Evolutionary conservation across 1,284 basidiomycete genomes (phyloP).

Genomic region (Chiua sp.): DNA sequence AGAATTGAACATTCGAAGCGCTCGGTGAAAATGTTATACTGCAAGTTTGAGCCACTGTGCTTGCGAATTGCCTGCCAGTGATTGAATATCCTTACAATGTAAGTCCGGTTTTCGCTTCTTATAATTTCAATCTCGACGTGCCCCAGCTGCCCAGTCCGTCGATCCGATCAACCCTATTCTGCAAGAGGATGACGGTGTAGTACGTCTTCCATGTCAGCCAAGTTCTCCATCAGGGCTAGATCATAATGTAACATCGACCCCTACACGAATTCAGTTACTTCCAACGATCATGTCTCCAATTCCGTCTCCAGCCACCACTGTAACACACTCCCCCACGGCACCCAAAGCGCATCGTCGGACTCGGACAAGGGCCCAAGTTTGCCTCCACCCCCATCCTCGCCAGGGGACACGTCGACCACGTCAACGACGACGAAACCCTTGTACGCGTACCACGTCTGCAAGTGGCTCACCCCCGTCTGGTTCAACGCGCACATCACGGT

Average conservation of each 20-base stretch:
- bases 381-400: slow-evolving; percentile 20
- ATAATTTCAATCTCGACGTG: slow-evolving; percentile 1
- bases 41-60: too few species aligned
- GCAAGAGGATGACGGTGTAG: slow-evolving; percentile 18
- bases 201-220: slow-evolving; percentile 3
- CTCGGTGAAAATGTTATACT: too few species aligned
- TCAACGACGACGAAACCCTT: neutral
- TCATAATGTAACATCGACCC: slow-evolving; percentile 14
- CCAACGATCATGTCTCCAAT: slow-evolving; percentile 29
- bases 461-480: neutral
- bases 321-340: too few species aligned
- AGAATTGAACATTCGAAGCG: too few species aligned
- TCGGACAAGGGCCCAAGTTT: slow-evolving; percentile 7
- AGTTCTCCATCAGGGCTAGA: slow-evolving; percentile 2
- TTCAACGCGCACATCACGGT: neutral
- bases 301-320: slow-evolving; percentile 14
- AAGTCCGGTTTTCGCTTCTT: too few species aligned
- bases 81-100: too few species aligned
- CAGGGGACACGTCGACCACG: neutral
- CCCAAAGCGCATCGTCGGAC: neutral
- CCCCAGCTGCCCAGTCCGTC: neutral
- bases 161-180: neutral
- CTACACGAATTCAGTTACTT: slow-evolving; percentile 8
- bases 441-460: neutral
- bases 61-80: too few species aligned